phyloP scores from a whole-genome alignment of 495 filamentous ascomycete genomes.

The Beverwykella pulmonaria region DNA sequence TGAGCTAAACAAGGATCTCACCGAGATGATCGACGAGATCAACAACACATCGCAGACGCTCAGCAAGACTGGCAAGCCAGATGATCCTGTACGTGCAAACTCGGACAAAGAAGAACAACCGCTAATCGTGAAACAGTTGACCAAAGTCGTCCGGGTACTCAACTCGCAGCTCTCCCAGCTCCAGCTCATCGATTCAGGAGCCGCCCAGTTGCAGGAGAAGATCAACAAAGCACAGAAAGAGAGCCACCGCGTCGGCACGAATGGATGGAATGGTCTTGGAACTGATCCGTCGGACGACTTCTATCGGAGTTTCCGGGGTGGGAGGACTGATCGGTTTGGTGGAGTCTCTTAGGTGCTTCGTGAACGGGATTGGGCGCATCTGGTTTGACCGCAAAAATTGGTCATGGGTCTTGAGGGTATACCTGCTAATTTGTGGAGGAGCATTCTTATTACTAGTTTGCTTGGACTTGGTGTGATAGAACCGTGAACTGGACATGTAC shows the following conservation, averaged over 20 bases:
- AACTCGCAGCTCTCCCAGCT: slow-evolving; percentile 88
- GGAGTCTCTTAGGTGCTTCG: slow-evolving; percentile 17
- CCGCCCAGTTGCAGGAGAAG: slow-evolving; percentile 76
- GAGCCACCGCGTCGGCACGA: slow-evolving; percentile 65
- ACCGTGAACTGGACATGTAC: not conserved
- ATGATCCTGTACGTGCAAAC: slow-evolving; percentile 78
- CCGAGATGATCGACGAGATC: slow-evolving; percentile 96
- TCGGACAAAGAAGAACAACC: slow-evolving; percentile 1
- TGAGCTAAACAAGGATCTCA: slow-evolving; percentile 87
- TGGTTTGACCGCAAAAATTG: not conserved
- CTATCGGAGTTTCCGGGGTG: slow-evolving; percentile 33
- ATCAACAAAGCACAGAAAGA: slow-evolving; percentile 77
- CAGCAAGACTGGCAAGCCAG: slow-evolving; percentile 82
- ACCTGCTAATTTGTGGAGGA: not conserved
- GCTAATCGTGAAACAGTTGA: slow-evolving; percentile 63
- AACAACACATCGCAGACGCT: slow-evolving; percentile 82
- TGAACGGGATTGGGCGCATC: not conserved
- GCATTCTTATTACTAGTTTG: not conserved
- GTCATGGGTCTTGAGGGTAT: not conserved
- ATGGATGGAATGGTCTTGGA: slow-evolving; percentile 55
- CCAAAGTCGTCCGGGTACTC: slow-evolving; percentile 88
- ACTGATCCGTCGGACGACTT: slow-evolving; percentile 66
- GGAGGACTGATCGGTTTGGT: slow-evolving; percentile 31
- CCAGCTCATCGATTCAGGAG: slow-evolving; percentile 86
- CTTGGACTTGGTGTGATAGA: not conserved